Evolutionary conservation across 1,284 basidiomycete species (phyloP).

Genomic region (Porogramme epimiltina): DNA sequence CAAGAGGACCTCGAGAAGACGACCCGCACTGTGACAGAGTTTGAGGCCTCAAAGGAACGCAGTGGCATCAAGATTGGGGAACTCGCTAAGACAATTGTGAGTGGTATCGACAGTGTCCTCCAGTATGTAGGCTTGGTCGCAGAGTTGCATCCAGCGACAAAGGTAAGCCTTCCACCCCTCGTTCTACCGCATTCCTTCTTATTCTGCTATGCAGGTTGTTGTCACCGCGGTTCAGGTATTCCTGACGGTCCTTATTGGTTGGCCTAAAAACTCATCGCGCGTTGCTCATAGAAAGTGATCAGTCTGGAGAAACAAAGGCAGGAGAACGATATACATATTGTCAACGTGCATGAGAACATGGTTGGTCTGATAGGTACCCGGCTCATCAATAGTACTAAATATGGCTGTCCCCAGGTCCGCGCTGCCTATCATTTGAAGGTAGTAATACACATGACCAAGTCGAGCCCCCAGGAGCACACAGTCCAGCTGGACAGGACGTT

Average conservation of each 20-base stretch:
- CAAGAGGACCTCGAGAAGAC: not conserved
- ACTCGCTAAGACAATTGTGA: conserved; percentile 5
- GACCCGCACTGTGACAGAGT: not conserved
- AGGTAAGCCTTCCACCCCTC: not conserved
- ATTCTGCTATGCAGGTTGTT: not conserved
- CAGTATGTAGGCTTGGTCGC: conserved; percentile 4
- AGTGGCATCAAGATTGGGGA: not conserved
- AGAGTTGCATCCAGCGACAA: conserved; percentile 3
- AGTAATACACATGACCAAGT: not conserved
- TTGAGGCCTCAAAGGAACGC: not conserved
- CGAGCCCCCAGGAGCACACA: not conserved
- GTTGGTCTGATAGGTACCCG: conserved; percentile 3
- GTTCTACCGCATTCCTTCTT: too few relatives aligned
- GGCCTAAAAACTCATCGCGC: not conserved
- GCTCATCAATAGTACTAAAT: too few relatives aligned
- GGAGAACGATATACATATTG: conserved; percentile 12
- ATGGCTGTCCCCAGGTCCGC: too few relatives aligned
- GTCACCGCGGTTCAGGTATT: conserved; percentile 4
- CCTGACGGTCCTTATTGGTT: too few relatives aligned
- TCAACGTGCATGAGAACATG: conserved; percentile 8
- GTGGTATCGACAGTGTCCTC: conserved; percentile 5
- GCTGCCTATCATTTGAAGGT: too few relatives aligned
- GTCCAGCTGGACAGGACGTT: too few relatives aligned
- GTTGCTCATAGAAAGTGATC: conserved; percentile 7
- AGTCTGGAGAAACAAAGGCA: conserved; percentile 5